A percentile compares a stretch with the other conserved stretches of the same genome.
Evolutionary conservation across 2,329 filamentous ascomycete genomes (phyloP).

Genomic region (Alternaria angustiovoidea): DNA sequence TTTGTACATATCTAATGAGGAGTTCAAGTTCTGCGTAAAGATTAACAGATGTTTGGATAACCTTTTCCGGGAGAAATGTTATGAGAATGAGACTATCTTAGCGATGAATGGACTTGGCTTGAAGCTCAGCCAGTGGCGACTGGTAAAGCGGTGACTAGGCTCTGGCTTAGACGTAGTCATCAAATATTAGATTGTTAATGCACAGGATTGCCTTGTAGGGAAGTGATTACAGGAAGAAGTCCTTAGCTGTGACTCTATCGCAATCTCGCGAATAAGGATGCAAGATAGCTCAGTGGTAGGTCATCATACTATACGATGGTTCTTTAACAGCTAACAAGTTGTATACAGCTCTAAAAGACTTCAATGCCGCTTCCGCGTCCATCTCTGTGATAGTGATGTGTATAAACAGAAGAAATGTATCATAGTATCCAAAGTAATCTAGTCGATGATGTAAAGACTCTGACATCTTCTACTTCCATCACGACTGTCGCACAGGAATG

Average conservation of each 20-base stretch:
- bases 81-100: no score
- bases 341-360: not conserved
- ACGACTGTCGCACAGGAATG: not conserved
- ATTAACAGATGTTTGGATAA: no score
- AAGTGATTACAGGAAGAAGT: not conserved
- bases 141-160: no score
- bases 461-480: not conserved
- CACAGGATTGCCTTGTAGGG: no score
- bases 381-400: not conserved
- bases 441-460: not conserved
- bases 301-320: not conserved
- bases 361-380: not conserved
- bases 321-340: no score
- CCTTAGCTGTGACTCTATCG: not conserved
- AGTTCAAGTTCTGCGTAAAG: no score
- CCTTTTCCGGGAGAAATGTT: no score
- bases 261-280: not conserved
- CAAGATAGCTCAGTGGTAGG: not conserved
- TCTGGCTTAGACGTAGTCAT: no score
- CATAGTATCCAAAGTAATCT: not conserved
- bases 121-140: no score
- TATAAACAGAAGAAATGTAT: not conserved
- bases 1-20: no score
- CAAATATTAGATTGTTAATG: no score
- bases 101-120: no score